Evolutionary conservation across 2,329 filamentous ascomycete species (phyloP), one percentile per base, ranked within the genome.

Genomic region (Cladosporium sp.): DNA sequence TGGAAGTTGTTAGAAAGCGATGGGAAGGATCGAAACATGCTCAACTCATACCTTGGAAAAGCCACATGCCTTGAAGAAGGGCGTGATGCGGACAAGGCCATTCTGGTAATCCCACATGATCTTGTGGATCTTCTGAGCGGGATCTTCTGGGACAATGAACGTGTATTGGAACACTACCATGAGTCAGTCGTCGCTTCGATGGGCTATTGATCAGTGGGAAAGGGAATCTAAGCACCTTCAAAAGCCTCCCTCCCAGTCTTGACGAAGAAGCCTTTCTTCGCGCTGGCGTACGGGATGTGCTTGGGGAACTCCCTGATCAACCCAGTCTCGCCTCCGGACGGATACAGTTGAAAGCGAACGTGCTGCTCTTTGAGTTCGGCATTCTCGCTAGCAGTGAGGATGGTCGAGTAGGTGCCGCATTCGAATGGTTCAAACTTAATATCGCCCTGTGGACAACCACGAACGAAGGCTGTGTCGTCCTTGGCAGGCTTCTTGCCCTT

Each of bases 51-150:
- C 92, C 83, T 99, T 99, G 57, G 85, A 80, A 64, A 92, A 92
- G 56, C 86, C 84, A 66, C 85, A 85, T 58, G 88, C 90, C 68
- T 96, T 96, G 79, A 97, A 97, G 65, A 97, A 88, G 22, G 90
- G 87, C 2, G 91, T 96, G 70, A 95, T 95, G 55, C 92, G 85
- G 55, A 97, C 91, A 24, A 97, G 83, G 7, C 93, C 93, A 55
- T 92, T 83, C 61, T 95, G 92, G 73, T 96, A 96, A 69, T 99
- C 93, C 93, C 93, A 99, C 82, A 96, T 90, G 54, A 97, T 84
- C 66, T 24, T 50, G 43, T 57, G 47, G 6, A 42, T 45, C 47
- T 80, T 76, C 56, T 76, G 78, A 2, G 84, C 54, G 1, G 53
- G 78, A 40, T 86, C 80, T 9, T 77, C 82, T 0, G 87, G 87